Conservation (phyloP, 345 rosid genomes). For the Euphorbia tirucalli region DNA sequence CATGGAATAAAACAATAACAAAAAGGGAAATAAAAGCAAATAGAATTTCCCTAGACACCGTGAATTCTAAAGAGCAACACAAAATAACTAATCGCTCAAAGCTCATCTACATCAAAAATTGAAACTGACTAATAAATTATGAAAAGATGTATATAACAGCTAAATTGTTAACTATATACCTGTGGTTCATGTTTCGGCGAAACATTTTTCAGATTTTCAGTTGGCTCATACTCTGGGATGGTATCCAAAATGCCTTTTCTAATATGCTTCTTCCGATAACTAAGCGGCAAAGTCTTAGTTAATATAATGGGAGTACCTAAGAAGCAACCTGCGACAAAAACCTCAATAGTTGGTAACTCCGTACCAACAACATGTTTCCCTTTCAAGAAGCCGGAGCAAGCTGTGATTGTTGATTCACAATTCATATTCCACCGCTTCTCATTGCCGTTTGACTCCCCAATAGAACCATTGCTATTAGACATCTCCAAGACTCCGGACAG, state of each 20-base stretch:
- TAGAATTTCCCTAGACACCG: too few relatives aligned
- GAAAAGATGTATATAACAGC: background rate
- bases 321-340: constrained; percentile 75
- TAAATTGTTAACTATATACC: constrained; percentile 37
- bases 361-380: constrained; percentile 49
- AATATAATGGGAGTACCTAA: constrained; percentile 75
- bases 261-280: constrained; percentile 61
- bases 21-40: background rate
- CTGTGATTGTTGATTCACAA: constrained; percentile 57
- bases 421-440: constrained; percentile 67
- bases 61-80: constrained; percentile 9
- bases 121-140: constrained; percentile 6
- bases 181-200: constrained; percentile 46
- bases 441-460: constrained; percentile 53
- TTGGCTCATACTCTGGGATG: constrained; percentile 71
- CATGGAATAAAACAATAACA: constrained; percentile 15
- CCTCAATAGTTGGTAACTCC: constrained; percentile 68
- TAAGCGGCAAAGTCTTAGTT: constrained; percentile 70
- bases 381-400: constrained; percentile 62
- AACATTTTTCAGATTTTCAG: constrained; percentile 42
- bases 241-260: constrained; percentile 56
- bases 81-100: constrained; percentile 5
- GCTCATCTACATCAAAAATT: background rate
- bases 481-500: constrained; percentile 75
- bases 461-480: constrained; percentile 50